These are phyloP conservation scores for Aegilops bicornis DNA, from an alignment of 176 grass and related monocot species.

Conservation along the genomic window DNA sequence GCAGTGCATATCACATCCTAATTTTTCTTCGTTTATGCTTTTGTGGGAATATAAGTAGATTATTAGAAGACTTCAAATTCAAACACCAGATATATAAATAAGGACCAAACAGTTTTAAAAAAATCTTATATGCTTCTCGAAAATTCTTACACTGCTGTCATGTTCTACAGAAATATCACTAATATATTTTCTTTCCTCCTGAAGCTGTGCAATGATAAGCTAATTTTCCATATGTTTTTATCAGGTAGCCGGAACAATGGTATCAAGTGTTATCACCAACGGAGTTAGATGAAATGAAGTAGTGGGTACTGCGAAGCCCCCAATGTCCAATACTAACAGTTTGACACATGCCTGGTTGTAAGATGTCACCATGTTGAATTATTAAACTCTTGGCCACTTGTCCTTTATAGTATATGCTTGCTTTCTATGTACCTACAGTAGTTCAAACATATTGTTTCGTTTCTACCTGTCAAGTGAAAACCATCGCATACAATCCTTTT, in stretches of 20 bases:
- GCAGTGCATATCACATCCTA: constrained; percentile 7
- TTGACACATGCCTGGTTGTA: too few species aligned
- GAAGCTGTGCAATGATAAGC: neutral
- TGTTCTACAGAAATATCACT: neutral
- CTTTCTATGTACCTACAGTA: too few species aligned
- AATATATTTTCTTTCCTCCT: neutral
- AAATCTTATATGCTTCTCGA: neutral
- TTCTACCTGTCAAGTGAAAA: too few species aligned
- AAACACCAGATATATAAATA: neutral
- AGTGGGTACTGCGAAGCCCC: too few species aligned
- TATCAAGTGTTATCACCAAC: neutral
- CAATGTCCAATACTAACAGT: too few species aligned
- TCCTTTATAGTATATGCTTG: too few species aligned
- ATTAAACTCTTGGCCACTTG: too few species aligned
- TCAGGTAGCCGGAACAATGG: neutral
- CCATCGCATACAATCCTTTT: too few species aligned
- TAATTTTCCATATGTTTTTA: neutral
- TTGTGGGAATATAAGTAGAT: neutral
- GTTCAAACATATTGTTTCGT: too few species aligned
- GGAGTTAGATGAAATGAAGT: neutral
- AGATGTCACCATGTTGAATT: too few species aligned
- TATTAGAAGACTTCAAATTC: neutral
- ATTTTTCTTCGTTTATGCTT: neutral
- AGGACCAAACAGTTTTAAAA: neutral
- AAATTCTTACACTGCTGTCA: neutral